Conservation (phyloP, 2,329 filamentous ascomycete species). For the Pseudocercospora cruenta region DNA sequence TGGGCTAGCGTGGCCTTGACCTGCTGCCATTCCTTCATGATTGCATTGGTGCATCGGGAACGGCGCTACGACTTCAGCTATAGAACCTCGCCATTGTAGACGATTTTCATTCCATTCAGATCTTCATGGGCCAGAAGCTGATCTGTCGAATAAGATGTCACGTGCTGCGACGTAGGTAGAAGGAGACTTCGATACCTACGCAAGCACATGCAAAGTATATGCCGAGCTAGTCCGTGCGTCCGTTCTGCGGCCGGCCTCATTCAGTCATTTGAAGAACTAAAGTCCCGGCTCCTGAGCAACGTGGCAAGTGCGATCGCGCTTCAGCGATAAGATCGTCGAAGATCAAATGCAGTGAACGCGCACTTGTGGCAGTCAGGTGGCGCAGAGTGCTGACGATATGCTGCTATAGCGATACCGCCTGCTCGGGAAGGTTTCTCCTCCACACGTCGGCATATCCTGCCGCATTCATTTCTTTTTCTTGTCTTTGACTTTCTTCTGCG, state of each 20-base stretch:
- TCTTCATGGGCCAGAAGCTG: neutral
- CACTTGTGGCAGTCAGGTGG: neutral
- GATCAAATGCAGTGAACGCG: neutral
- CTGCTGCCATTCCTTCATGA: constrained; percentile 1
- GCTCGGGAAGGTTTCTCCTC: neutral
- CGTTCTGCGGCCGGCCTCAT: neutral
- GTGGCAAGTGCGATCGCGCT: constrained; percentile 3
- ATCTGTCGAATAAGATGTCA: neutral
- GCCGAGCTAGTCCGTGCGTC: constrained; percentile 3
- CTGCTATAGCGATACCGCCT: neutral
- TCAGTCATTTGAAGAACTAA: neutral
- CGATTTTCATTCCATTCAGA: neutral
- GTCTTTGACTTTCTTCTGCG: constrained; percentile 38
- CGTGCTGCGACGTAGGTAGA: neutral
- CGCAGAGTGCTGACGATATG: neutral
- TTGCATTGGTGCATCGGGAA: neutral
- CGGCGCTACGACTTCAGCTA: neutral
- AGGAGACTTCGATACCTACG: constrained; percentile 1
- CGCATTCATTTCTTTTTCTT: constrained; percentile 35
- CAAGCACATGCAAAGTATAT: constrained; percentile 10
- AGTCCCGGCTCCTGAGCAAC: neutral
- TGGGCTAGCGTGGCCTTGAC: neutral
- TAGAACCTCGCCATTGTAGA: constrained; percentile 1
- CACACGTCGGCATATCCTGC: neutral
- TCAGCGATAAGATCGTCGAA: neutral